These are phyloP conservation scores for Leishmania arabica DNA, from an alignment of 208 protist genomes.

Conservation along the genomic window DNA sequence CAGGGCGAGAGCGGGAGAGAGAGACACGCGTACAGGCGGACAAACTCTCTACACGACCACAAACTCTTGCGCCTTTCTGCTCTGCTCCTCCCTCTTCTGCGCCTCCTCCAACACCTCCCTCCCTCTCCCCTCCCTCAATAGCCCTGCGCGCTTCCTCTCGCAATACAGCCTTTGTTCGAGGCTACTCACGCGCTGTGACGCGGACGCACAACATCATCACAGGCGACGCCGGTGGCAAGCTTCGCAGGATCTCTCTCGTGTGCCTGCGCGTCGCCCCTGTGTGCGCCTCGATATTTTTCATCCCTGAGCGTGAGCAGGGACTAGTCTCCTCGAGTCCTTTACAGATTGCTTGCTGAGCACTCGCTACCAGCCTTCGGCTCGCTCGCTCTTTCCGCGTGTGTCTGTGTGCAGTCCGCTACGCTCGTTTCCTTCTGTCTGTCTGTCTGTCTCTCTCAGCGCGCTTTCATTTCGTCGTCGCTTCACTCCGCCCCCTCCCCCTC, in stretches of 20 bases:
- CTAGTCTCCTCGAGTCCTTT: not conserved
- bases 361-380: not conserved
- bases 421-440: not conserved
- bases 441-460: not conserved
- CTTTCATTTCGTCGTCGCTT: not conserved
- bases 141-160: not conserved
- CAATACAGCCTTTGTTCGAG: not conserved
- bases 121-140: not conserved
- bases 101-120: not conserved
- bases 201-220: not conserved
- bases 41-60: not conserved
- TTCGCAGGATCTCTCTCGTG: not conserved
- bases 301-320: not conserved
- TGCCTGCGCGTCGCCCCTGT: not conserved
- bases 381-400: not conserved
- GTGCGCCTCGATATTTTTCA: not conserved
- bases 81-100: not conserved
- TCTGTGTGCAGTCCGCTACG: not conserved
- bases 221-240: not conserved
- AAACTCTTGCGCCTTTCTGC: not conserved
- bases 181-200: not conserved
- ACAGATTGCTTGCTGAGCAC: not conserved
- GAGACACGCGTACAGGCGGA: not conserved
- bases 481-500: not conserved
- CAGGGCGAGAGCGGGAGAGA: not conserved